Base-by-base conservation (phyloP, 805 yeast genomes). In the Pichia thaimueangensis region DNA sequence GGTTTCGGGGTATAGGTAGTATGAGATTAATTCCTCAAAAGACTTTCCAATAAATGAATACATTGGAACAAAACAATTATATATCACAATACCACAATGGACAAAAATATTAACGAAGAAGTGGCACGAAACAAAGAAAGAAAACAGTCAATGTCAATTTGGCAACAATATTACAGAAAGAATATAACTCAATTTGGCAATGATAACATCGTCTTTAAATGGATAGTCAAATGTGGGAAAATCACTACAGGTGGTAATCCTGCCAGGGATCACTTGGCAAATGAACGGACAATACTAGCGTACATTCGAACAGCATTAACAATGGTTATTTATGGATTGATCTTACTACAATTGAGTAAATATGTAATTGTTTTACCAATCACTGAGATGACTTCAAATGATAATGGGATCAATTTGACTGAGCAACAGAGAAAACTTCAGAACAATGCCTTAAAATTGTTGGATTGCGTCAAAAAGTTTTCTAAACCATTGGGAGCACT, bases 191-290 rank as follows among this genome's bases (percentile, higher is more conserved):
- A n/a, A n/a, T n/a, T n/a, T n/a, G n/a, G n/a, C n/a, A n/a, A n/a
- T n/a, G n/a, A n/a, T 21, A 32, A 32, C 22, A 5, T 32, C 28
- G 13, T 39, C 8, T 20, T 33, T 21, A 13, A 16, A 19, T 19
- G 29, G 21, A 27, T 40, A 8, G 6, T 19, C 4, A 2, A 7
- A 12, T 25, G 36, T 23, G 29, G 41, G 15, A 35, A 34, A 16
- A 29, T 17, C 15, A 10, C 43, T 11, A n/a, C 20, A 10, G 40
- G 45, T 4, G 52, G 48, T 4, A 49, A 44, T 31, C 50, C 49
- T 9, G 78, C 80, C 1, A 62, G 82, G 54, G 81, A 76, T 52
- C 80, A 76, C 50, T 46, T 78, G 63, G 80, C 85, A 7, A 78
- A 77, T 49, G 84, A 79, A 49, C 60, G 85, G 47, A 78, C 84